phyloP scores from a whole-genome alignment of 768 basidiomycete genomes.

The Rubroboletus pulcherrimus region DNA sequence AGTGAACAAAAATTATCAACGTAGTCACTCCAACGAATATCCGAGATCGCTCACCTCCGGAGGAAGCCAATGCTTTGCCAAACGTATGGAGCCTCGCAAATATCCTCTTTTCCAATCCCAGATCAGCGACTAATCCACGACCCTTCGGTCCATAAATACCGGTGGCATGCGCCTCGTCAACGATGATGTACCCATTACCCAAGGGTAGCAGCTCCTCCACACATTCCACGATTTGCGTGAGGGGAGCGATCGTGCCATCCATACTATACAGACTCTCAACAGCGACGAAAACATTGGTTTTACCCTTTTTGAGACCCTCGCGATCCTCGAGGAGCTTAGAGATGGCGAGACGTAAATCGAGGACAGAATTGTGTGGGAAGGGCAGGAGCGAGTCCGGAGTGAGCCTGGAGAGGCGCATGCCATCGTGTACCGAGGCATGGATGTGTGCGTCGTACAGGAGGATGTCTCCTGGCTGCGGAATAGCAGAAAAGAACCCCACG shows the following conservation, averaged over 20 bases:
- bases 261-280: slow-evolving; percentile 92
- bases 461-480: slow-evolving; percentile 76
- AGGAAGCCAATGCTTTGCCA: slow-evolving; percentile 84
- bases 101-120: slow-evolving; percentile 70
- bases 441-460: slow-evolving; percentile 84
- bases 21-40: neutral
- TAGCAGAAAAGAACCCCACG: slow-evolving; percentile 74
- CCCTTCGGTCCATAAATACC: slow-evolving; percentile 83
- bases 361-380: slow-evolving; percentile 74
- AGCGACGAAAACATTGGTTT: slow-evolving; percentile 64
- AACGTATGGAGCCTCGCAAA: slow-evolving; percentile 85
- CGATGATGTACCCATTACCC: slow-evolving; percentile 67
- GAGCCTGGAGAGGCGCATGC: slow-evolving; percentile 65
- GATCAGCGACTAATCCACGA: slow-evolving; percentile 63
- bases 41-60: slow-evolving; percentile 62
- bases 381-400: slow-evolving; percentile 33
- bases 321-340: slow-evolving; percentile 35
- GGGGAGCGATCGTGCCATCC: slow-evolving; percentile 89
- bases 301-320: slow-evolving; percentile 37
- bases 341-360: slow-evolving; percentile 46
- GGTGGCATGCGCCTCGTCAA: slow-evolving; percentile 94
- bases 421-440: slow-evolving; percentile 90
- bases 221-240: slow-evolving; percentile 58
- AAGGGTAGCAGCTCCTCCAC: slow-evolving; percentile 59
- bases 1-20: neutral